These are phyloP conservation scores for Calendula officinalis DNA, from an alignment of 129 eudicot genomes.

Conservation along the genomic window DNA sequence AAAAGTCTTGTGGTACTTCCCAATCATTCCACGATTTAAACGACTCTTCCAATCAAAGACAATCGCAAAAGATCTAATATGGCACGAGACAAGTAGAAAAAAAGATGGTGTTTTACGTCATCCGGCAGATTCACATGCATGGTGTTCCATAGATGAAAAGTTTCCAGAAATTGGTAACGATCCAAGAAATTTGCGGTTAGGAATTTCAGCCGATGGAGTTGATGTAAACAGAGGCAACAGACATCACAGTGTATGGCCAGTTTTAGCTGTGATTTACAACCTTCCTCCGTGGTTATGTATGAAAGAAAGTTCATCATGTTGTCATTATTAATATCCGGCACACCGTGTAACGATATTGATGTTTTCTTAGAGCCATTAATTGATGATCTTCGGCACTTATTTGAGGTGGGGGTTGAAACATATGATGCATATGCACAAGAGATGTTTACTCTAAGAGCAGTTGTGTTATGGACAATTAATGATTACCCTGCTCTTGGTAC, in stretches of 20 bases:
- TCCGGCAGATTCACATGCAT: slow-evolving; percentile 2
- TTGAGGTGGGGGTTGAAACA: not conserved
- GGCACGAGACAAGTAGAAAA: not conserved
- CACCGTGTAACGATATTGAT: not conserved
- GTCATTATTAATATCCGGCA: not conserved
- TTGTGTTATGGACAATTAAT: slow-evolving; percentile 1
- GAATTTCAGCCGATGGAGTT: not conserved
- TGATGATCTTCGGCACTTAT: not conserved
- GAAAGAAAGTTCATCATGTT: not conserved
- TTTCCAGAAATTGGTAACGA: not conserved
- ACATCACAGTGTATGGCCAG: not conserved
- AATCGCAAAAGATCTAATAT: not conserved
- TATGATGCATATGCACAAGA: not conserved
- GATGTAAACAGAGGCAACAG: not conserved
- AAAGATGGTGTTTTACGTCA: not conserved
- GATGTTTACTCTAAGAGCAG: not conserved
- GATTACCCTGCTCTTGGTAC: slow-evolving; percentile 8
- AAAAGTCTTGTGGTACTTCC: slow-evolving; percentile 1
- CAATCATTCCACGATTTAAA: not conserved
- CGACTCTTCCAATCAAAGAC: not conserved
- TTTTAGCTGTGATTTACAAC: not conserved
- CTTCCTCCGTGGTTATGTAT: not conserved
- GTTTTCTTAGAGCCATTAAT: not conserved
- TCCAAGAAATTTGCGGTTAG: not conserved
- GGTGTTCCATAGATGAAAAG: not conserved